These are phyloP conservation scores for Nelumbo lutea DNA, from an alignment of 164 flowering plant genomes.

Conservation along the genomic window DNA sequence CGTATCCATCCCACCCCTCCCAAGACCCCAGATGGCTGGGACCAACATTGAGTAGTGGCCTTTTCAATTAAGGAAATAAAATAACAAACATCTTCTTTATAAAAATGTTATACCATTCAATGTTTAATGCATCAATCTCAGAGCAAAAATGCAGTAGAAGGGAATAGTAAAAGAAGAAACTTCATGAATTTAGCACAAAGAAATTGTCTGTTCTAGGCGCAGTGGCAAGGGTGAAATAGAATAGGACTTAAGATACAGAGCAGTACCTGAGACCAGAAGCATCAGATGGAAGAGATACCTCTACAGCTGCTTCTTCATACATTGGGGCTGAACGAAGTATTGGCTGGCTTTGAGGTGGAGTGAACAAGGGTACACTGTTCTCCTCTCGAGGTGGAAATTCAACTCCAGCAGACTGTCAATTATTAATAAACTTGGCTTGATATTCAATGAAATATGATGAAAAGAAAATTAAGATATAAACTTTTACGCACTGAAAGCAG, in stretches of 20 bases:
- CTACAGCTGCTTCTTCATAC: conserved; percentile 57
- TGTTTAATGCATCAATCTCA: too few relatives aligned
- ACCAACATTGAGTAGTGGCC: too few relatives aligned
- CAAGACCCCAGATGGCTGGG: too few relatives aligned
- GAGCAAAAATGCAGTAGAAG: background rate
- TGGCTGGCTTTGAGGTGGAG: conserved; percentile 92
- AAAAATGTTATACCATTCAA: too few relatives aligned
- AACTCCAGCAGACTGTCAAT: conserved; percentile 54
- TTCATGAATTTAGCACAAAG: background rate
- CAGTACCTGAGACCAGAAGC: conserved; percentile 77
- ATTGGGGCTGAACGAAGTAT: conserved; percentile 35
- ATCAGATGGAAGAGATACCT: conserved; percentile 71
- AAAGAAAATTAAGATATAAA: background rate
- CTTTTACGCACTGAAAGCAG: background rate
- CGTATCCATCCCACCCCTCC: too few relatives aligned
- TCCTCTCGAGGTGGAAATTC: conserved; percentile 61
- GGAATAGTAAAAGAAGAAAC: background rate
- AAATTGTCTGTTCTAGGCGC: background rate
- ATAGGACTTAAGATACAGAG: background rate
- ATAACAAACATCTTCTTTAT: too few relatives aligned
- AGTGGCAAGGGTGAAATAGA: background rate
- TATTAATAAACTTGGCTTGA: conserved; percentile 2
- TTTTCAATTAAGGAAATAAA: too few relatives aligned
- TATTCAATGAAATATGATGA: background rate
- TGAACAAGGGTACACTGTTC: conserved; percentile 69